Percentiles rank a stretch among this genome's conserved stretches.
phyloP scores from a whole-genome alignment of 2,329 filamentous ascomycete species.

The Catunica adiposa region DNA sequence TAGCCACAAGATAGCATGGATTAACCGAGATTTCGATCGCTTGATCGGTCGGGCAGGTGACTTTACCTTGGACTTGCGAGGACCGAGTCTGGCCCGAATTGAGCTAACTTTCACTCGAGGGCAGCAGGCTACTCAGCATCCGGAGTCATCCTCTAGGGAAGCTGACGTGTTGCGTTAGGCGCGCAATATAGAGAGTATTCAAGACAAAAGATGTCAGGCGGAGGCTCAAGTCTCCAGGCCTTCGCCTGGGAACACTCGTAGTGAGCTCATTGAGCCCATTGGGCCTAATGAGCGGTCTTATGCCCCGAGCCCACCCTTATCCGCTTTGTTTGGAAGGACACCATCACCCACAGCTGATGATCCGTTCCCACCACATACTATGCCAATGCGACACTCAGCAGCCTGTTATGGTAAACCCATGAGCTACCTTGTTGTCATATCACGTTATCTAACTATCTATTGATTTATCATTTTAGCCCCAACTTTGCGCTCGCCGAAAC shows the following conservation, averaged over 20 bases:
- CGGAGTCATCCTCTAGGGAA: neutral
- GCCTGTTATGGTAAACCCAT: too few relatives aligned
- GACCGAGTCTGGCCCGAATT: neutral
- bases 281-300: neutral
- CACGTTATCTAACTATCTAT: too few relatives aligned
- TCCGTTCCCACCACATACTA: neutral
- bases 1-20: neutral
- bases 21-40: neutral
- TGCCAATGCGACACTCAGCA: neutral
- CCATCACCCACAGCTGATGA: neutral
- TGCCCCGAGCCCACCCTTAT: neutral
- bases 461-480: neutral
- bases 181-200: neutral
- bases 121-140: neutral
- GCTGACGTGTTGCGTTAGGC: neutral
- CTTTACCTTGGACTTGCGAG: neutral
- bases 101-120: neutral
- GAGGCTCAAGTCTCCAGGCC: neutral
- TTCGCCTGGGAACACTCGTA: neutral
- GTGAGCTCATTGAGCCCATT: neutral
- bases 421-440: too few relatives aligned
- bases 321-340: neutral
- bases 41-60: neutral
- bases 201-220: too few relatives aligned
- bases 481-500: neutral